These are phyloP conservation scores for Pythium sukuiense DNA, from an alignment of 352 stramenopile species.

Conservation along the genomic window DNA sequence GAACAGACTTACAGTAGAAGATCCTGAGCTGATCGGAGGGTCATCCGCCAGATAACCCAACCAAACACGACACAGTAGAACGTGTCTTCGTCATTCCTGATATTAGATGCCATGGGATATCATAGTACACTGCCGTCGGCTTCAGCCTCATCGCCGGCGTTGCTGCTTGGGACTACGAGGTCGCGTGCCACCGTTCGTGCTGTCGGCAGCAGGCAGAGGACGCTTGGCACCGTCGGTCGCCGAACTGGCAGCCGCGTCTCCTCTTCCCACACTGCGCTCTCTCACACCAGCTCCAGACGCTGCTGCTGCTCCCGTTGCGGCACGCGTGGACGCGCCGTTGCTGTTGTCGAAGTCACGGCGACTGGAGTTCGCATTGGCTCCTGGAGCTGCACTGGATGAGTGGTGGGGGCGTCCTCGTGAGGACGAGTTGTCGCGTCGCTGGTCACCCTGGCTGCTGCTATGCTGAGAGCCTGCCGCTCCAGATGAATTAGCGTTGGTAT, in stretches of 20 bases:
- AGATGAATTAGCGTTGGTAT: conserved; percentile 3
- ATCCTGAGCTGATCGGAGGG: neutral
- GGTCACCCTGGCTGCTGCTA: conserved; percentile 12
- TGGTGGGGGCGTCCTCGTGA: conserved; percentile 12
- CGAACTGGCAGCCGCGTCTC: conserved; percentile 1
- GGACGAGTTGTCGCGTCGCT: conserved; percentile 27
- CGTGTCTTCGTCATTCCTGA: neutral
- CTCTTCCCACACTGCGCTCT: conserved; percentile 30
- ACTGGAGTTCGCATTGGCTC: neutral
- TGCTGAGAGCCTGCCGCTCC: conserved; percentile 29
- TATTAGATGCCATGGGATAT: too few relatives aligned
- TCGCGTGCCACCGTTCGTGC: conserved; percentile 19
- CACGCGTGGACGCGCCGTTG: conserved; percentile 11
- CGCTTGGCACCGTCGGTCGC: neutral
- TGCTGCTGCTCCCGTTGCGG: neutral
- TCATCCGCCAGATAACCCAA: neutral
- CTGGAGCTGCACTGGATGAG: conserved; percentile 3
- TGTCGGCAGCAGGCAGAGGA: conserved; percentile 15
- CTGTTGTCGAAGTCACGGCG: conserved; percentile 22
- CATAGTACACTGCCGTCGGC: too few relatives aligned
- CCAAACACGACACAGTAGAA: neutral
- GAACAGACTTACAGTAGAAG: neutral
- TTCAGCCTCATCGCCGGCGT: conserved; percentile 40
- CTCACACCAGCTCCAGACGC: conserved; percentile 6
- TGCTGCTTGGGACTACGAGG: conserved; percentile 53